These are phyloP conservation scores for Austroboletus festivus DNA, from an alignment of 768 basidiomycete species.

Conservation along the genomic window DNA sequence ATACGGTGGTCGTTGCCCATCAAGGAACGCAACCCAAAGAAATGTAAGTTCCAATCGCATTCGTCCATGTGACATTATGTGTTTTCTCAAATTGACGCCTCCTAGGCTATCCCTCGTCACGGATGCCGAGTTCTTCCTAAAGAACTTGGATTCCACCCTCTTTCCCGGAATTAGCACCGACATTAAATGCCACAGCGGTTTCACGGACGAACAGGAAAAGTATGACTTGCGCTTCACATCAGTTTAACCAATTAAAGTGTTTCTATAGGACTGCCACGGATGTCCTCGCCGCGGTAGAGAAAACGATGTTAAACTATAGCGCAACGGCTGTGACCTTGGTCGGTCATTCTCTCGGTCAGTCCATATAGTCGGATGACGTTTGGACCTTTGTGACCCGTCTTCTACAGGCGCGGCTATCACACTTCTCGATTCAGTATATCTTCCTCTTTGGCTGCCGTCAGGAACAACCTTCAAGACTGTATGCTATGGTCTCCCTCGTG, in stretches of 20 bases:
- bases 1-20: constrained; percentile 37
- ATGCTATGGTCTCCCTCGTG: constrained; percentile 37
- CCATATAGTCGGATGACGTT: no score
- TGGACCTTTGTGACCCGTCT: background rate
- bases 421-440: constrained; percentile 40
- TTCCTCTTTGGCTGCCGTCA: constrained; percentile 35
- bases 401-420: constrained; percentile 34
- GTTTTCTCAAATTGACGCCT: no score
- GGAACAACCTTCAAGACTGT: constrained; percentile 32
- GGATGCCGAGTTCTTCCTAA: constrained; percentile 1
- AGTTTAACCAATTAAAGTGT: background rate
- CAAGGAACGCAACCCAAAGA: constrained; percentile 33
- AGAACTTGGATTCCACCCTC: constrained; percentile 34
- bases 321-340: constrained; percentile 42
- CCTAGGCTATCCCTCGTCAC: no score
- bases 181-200: constrained; percentile 47
- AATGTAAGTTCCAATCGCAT: constrained; percentile 21
- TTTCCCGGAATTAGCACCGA: constrained; percentile 48
- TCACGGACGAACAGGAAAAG: constrained; percentile 42
- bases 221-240: constrained; percentile 21
- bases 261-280: constrained; percentile 35
- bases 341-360: constrained; percentile 41
- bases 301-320: constrained; percentile 34
- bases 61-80: constrained; percentile 30
- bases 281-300: constrained; percentile 44